Conservation (phyloP, 164 flowering plant species). For the Chimonanthus praecox region DNA sequence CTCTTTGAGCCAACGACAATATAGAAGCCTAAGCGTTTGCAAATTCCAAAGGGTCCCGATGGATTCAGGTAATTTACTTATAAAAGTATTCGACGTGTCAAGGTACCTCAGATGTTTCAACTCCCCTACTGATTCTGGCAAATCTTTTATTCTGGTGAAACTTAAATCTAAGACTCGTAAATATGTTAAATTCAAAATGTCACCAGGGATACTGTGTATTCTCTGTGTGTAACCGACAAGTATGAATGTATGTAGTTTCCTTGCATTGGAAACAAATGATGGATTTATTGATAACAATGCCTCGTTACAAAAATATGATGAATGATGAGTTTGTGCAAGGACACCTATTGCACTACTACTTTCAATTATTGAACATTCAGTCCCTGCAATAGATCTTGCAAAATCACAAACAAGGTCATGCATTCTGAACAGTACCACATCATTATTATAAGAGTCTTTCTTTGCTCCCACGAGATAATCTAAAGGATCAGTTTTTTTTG, state of each 20-base stretch:
- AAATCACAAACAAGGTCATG: constrained; percentile 7
- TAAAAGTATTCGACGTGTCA: background rate
- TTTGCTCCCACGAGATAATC: background rate
- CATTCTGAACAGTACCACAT: background rate
- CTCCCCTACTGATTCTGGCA: background rate
- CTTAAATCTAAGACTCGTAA: constrained; percentile 4
- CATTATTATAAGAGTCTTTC: background rate
- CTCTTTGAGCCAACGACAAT: constrained; percentile 12
- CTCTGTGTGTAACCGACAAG: background rate
- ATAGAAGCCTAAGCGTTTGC: constrained; percentile 18
- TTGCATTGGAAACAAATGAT: background rate
- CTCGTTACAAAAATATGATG: background rate
- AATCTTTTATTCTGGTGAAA: background rate
- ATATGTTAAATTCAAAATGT: background rate
- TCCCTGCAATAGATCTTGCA: background rate
- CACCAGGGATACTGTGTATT: background rate
- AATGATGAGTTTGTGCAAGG: background rate
- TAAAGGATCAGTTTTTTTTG: background rate
- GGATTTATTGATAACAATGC: background rate
- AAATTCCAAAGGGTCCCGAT: constrained; percentile 15
- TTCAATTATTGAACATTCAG: background rate
- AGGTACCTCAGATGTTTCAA: constrained; percentile 10
- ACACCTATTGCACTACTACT: background rate
- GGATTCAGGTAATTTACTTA: constrained; percentile 12
- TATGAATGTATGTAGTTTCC: background rate